These are phyloP conservation scores for Ensete glaucum DNA, from an alignment of 176 grass and related monocot species.

Conservation along the genomic window DNA sequence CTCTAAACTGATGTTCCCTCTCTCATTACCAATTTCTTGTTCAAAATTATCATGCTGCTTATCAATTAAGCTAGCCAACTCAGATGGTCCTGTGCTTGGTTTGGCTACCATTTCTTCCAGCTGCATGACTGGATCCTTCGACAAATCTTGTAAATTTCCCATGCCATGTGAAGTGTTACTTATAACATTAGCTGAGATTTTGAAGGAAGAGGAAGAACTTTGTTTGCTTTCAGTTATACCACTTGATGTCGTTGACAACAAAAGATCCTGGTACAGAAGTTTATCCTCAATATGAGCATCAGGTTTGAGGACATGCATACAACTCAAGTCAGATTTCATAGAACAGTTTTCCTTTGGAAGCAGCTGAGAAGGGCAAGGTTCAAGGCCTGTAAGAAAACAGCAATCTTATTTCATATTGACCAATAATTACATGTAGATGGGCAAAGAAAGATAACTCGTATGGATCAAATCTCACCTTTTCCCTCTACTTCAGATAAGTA, in stretches of 20 bases:
- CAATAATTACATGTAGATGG: neutral
- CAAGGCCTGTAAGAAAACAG: neutral
- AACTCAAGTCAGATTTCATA: neutral
- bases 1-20: constrained; percentile 4
- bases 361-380: neutral
- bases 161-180: neutral
- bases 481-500: neutral
- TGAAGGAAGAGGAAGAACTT: neutral
- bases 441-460: neutral
- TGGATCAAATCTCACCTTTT: neutral
- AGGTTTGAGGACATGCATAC: neutral
- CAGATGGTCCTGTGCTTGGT: neutral
- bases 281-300: neutral
- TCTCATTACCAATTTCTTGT: neutral
- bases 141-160: neutral
- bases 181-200: neutral
- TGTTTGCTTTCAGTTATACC: neutral
- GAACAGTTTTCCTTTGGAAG: constrained; percentile 3
- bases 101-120: neutral
- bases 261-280: neutral
- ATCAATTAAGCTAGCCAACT: neutral
- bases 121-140: neutral
- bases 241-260: neutral
- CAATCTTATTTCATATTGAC: neutral
- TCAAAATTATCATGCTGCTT: constrained; percentile 3